phyloP scores from a whole-genome alignment of 768 basidiomycete species.

The Phlebiopsis flavidoalba region DNA sequence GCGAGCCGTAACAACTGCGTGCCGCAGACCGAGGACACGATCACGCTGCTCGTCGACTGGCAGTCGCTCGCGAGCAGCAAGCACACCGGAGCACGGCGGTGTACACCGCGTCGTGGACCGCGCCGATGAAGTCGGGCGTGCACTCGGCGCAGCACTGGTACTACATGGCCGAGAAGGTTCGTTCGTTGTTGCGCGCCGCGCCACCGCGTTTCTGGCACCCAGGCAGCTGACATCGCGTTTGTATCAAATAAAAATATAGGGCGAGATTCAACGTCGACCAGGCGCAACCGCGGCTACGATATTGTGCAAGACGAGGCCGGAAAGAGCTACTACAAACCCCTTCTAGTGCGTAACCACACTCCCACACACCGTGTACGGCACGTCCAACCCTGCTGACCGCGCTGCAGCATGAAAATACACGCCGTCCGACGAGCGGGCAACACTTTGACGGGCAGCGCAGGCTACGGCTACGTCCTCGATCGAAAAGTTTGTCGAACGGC shows the following conservation, averaged over 20 bases:
- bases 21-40: conserved; percentile 87
- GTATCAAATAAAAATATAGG: conserved; percentile 37
- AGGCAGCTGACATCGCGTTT: not conserved
- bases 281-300: conserved; percentile 90
- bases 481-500: conserved; percentile 85
- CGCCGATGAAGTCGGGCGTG: conserved; percentile 83
- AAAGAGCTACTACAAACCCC: conserved; percentile 82
- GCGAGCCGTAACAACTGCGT: conserved; percentile 86
- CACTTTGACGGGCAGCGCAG: conserved; percentile 94
- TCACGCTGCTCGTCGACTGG: conserved; percentile 94
- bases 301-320: conserved; percentile 82
- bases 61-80: conserved; percentile 68
- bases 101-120: conserved; percentile 94
- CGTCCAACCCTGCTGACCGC: conserved; percentile 1
- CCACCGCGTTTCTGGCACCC: not conserved
- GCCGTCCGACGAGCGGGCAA: conserved; percentile 83
- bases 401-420: conserved; percentile 87
- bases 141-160: conserved; percentile 93
- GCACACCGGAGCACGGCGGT: conserved; percentile 81
- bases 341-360: conserved; percentile 63
- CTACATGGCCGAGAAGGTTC: conserved; percentile 88
- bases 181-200: conserved; percentile 3
- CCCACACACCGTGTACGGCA: not conserved
- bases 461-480: conserved; percentile 87
- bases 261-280: conserved; percentile 91